Base-by-base conservation (phyloP, 257 asterid genomes). In the Henckelia pumila region DNA sequence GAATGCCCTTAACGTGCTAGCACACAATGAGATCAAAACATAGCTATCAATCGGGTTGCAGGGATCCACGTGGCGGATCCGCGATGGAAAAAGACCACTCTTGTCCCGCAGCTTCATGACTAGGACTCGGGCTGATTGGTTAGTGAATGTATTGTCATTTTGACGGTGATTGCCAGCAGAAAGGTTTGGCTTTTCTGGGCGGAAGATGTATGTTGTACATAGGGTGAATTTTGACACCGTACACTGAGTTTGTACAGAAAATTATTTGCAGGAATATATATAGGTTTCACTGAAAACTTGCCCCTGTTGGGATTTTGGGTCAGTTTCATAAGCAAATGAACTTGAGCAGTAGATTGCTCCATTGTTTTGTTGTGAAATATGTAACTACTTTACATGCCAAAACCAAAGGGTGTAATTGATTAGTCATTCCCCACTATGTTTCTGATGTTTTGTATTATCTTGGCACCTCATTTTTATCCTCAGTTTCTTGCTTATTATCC, bases 241-340 rank as follows among this genome's bases (percentile, higher is more conserved):
- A 78, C 70, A 72, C 76, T 77, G 80, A 76, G 58, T 74, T 57
- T 84, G 84, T 84, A 84, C 71, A 84, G 83, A 63, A 72, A 30
- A 40, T 63, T 77, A 75, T 70, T 67, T 64, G 70, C 35, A 62
- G 69, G 40, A 65, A 50, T 78, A 66, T 75, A 50, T 78, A 66
- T 75, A 23, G 73, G 68, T 75, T 68, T 30, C 21, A 67, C 61
- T 59, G 10, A 50, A 56, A 56, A 64, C 57, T 56, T 61, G 21
- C 52, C 56, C 57, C 47, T 60, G 70, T 67, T 72, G 53, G 56
- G 16, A 49, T 56, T 69, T 40, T 52, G 69, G 73, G 58, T 57
- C 10, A 14, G 61, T 22, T 37, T 53, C 50, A 26, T 37, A 33
- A 58, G 19, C 71, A 23, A 14, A 68, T 22, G 59, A 64, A 58